Evolutionary conservation across 768 basidiomycete genomes (phyloP), one percentile per base, ranked within the genome.

Genomic region (Sporobolomyces roseus): DNA sequence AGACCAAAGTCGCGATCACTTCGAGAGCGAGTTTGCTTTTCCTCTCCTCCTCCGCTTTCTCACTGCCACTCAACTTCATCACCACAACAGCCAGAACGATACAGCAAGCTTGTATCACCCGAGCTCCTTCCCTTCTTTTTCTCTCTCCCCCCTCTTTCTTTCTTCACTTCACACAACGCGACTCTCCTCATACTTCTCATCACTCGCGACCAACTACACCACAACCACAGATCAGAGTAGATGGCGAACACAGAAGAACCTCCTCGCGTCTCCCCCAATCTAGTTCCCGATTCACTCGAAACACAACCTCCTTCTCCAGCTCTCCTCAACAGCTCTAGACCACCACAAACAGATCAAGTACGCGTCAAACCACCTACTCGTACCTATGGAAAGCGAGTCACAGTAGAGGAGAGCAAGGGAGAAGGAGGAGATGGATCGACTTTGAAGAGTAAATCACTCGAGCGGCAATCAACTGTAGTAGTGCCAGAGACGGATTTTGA

Each of bases 401-500:
- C n/a, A n/a, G n/a, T n/a, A n/a, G n/a, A n/a, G 23, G 17, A 33
- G 10, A 17, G 30, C 4, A 10, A 6, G 13, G 5, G 43, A 46
- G 58, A 8, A 33, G 45, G 30, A 30, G 17, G 27, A 12, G 32
- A 7, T 13, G 27, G 35, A 35, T 10, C n/a, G n/a, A n/a, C n/a
- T n/a, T 9, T 23, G 5, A 21, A 55, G 36, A 33, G 53, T n/a
- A 23, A 55, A 10, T 17, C 52, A 2, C 54, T 65, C 48, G 54
- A 35, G 6, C 23, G 45, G 13, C 17, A 58, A 19, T 45, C 59
- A 35, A 70, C 70, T 0, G 10, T 52, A 27, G 29, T 63, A 10
- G 36, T 71, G 7, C 70, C 65, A 38, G 68, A 70, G 25, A 61
- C 68, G 45, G 70, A 71, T 36, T 27, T 19, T 6, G 60, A 52